These are phyloP conservation scores for Amylostereum areolatum DNA, from an alignment of 1,284 basidiomycete species.

Conservation along the genomic window DNA sequence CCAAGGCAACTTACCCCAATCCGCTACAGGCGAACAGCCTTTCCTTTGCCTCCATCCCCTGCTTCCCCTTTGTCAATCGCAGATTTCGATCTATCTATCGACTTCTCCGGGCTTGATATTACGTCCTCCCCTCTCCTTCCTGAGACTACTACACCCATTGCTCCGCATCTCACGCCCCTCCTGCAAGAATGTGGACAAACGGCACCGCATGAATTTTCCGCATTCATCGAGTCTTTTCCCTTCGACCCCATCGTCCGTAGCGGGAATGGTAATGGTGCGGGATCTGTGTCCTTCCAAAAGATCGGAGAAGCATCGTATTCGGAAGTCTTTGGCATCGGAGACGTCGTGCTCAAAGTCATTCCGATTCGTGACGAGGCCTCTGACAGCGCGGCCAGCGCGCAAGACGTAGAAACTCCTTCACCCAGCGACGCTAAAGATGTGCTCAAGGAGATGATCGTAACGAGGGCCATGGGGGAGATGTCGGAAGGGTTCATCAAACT, in stretches of 20 bases:
- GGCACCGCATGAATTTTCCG: slow-evolving; percentile 66
- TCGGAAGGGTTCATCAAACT: slow-evolving; percentile 76
- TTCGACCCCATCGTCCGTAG: slow-evolving; percentile 54
- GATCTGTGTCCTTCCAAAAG: slow-evolving; percentile 53
- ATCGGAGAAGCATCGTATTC: slow-evolving; percentile 96
- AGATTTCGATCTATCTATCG: slow-evolving; percentile 51
- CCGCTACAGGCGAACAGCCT: slow-evolving; percentile 36
- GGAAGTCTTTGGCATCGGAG: slow-evolving; percentile 89
- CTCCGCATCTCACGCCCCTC: slow-evolving; percentile 53
- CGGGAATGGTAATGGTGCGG: slow-evolving; percentile 13
- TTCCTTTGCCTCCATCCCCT: slow-evolving; percentile 44
- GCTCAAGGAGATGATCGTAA: slow-evolving; percentile 84
- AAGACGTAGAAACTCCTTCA: slow-evolving; percentile 52
- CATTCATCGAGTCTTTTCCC: slow-evolving; percentile 74
- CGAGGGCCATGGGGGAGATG: slow-evolving; percentile 67
- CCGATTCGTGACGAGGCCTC: slow-evolving; percentile 55
- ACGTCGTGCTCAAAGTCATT: slow-evolving; percentile 85
- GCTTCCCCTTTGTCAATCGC: slow-evolving; percentile 36
- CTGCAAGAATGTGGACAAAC: slow-evolving; percentile 63
- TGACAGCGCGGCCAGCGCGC: slow-evolving; percentile 2
- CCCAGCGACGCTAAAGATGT: slow-evolving; percentile 73
- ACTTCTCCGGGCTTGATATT: slow-evolving; percentile 46
- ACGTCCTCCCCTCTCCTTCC: slow-evolving; percentile 18
- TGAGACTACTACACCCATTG: slow-evolving; percentile 18
- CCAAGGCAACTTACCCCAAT: slow-evolving; percentile 64